Evolutionary conservation across 768 basidiomycete species (phyloP), one percentile per base, ranked within the genome.

Genomic region (Panaeolus papilionaceus): DNA sequence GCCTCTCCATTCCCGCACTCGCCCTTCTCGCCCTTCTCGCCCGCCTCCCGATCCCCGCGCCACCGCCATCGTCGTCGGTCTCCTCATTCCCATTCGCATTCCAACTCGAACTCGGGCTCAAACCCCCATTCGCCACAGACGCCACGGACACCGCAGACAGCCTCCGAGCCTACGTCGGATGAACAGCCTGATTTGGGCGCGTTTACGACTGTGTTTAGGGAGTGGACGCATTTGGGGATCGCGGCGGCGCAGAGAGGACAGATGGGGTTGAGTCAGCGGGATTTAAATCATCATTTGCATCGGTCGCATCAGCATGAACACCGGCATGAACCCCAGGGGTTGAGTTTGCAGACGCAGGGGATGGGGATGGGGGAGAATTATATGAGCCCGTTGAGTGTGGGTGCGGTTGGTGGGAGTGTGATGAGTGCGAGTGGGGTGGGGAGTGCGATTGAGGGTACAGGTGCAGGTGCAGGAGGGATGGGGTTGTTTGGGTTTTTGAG

Each of bases 151-250:
- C 54, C 54, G 9, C 54, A 58, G 33, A 33, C 62, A 38, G 61
- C 44, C 65, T 86, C 85, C n/a, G 84, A 84, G 45, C 81, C 83
- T 26, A 88, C 86, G 26, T 86, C 87, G 26, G 87, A 88, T 72
- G 86, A 92, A 75, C 84, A 85, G 67, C 91, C 91, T 49, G 90
- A 92, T 76, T 83, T 93, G 8, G 92, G 92, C 7, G 89, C 89
- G 9, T 92, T 93, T 76, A 85, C 82, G 14, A 82, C 86, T 40
- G 89, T 93, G 26, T 85, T 93, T 58, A 84, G 90, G n/a, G 91
- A 88, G 65, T 81, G 89, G 77, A 83, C 75, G 20, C 84, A 89
- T 65, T 74, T 89, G 20, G 47, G 47, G 11, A 26, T 49, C 23
- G 47, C 23, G 20, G 47, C 47, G 5, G 20, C n/a, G 20, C 47